phyloP scores from a whole-genome alignment of 139 green algal genomes.

The Chlamydomonas eustigma region DNA sequence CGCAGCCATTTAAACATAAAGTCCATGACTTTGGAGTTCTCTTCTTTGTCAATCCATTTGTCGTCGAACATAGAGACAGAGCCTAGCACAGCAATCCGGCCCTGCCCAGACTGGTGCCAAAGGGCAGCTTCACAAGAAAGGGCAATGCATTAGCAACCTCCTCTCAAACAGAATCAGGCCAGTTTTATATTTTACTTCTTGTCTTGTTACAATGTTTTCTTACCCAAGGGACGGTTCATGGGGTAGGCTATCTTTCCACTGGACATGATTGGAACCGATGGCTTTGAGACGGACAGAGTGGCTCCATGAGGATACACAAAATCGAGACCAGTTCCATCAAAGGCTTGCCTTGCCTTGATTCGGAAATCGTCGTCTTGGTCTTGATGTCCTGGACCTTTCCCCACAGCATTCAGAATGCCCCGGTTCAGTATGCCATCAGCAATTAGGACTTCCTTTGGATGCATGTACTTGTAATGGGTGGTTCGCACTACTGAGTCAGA shows the following conservation, averaged over 20 bases:
- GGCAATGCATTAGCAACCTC: too few relatives aligned
- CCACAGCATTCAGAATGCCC: slow-evolving; percentile 43
- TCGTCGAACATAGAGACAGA: slow-evolving; percentile 73
- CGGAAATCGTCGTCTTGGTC: slow-evolving; percentile 41
- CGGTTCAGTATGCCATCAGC: slow-evolving; percentile 78
- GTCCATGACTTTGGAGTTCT: slow-evolving; percentile 77
- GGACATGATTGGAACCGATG: slow-evolving; percentile 70
- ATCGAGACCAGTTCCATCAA: slow-evolving; percentile 50
- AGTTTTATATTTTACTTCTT: too few relatives aligned
- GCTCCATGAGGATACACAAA: slow-evolving; percentile 76
- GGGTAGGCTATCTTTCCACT: slow-evolving; percentile 74
- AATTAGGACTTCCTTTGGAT: slow-evolving; percentile 75
- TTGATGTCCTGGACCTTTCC: slow-evolving; percentile 20
- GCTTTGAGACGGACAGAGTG: slow-evolving; percentile 66
- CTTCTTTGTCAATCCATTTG: slow-evolving; percentile 83
- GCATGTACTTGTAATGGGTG: slow-evolving; percentile 76
- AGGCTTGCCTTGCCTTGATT: slow-evolving; percentile 19
- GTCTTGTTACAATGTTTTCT: slow-evolving; percentile 15
- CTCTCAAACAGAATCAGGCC: too few relatives aligned
- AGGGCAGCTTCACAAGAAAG: slow-evolving; percentile 42
- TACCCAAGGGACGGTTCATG: slow-evolving; percentile 63
- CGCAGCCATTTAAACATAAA: slow-evolving; percentile 72
- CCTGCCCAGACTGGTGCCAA: slow-evolving; percentile 51
- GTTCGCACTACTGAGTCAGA: slow-evolving; percentile 67
- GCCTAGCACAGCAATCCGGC: slow-evolving; percentile 67